phyloP scores from a whole-genome alignment of 257 asterid species.

The Nicotiana benthamiana region DNA sequence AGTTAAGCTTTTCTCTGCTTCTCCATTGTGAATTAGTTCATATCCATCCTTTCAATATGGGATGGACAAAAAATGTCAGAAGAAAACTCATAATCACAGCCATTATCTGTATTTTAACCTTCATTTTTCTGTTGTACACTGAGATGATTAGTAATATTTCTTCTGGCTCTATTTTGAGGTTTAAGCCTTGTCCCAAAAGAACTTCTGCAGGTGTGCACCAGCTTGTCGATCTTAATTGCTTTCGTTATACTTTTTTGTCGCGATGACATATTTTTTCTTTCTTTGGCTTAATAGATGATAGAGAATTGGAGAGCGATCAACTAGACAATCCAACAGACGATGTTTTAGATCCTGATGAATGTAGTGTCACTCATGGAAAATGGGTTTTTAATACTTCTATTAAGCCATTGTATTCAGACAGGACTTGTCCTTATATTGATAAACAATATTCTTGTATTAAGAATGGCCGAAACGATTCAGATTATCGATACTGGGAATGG shows the following conservation, averaged over 20 bases:
- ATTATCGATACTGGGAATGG: too few species aligned
- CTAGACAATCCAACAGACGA: constrained; percentile 56
- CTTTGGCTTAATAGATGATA: constrained; percentile 23
- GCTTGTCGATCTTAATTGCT: background rate
- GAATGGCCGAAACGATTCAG: too few species aligned
- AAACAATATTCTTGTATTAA: constrained; percentile 8
- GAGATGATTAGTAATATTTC: constrained; percentile 36
- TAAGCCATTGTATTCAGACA: constrained; percentile 66
- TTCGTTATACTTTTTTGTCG: background rate
- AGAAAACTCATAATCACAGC: constrained; percentile 36
- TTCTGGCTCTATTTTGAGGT: constrained; percentile 26
- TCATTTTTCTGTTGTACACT: constrained; percentile 46
- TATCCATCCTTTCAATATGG: constrained; percentile 27
- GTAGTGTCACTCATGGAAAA: constrained; percentile 53
- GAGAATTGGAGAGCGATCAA: constrained; percentile 14
- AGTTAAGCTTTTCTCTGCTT: background rate
- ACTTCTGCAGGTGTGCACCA: constrained; percentile 15
- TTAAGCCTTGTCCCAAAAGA: constrained; percentile 46
- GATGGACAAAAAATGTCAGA: constrained; percentile 27
- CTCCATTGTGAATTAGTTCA: background rate
- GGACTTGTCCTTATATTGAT: constrained; percentile 65
- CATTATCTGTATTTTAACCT: constrained; percentile 31
- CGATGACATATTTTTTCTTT: background rate
- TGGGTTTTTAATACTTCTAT: constrained; percentile 67
- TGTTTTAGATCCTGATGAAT: constrained; percentile 72